Evolutionary conservation across 2,329 filamentous ascomycete genomes (phyloP).

Genomic region (Chrysoporthe puriensis): DNA sequence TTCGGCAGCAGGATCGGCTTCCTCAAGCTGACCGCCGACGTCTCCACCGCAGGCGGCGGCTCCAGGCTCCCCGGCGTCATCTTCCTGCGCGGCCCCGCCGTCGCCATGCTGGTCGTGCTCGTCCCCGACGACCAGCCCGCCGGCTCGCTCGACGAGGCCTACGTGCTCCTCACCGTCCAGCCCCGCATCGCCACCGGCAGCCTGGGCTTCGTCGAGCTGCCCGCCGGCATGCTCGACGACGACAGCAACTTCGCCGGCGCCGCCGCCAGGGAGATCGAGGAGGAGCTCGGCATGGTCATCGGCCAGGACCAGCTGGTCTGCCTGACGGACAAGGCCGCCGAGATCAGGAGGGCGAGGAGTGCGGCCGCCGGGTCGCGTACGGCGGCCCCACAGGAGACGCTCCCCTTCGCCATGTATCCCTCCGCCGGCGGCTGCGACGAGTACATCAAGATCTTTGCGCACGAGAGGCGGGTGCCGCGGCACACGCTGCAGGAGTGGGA

Average conservation of each 20-base stretch:
- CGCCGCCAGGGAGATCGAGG: constrained; percentile 63
- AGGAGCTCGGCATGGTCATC: constrained; percentile 62
- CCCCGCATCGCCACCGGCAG: constrained; percentile 59
- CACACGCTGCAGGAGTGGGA: constrained; percentile 57
- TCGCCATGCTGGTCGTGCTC: constrained; percentile 62
- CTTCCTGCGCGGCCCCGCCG: constrained; percentile 63
- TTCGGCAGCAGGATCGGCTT: constrained; percentile 56
- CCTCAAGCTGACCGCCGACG: constrained; percentile 55
- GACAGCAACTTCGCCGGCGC: constrained; percentile 58
- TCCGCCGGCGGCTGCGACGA: constrained; percentile 65
- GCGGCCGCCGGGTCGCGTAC: too few species aligned
- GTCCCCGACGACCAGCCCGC: constrained; percentile 51
- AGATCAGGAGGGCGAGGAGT: constrained; percentile 45
- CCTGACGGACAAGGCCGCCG: constrained; percentile 44
- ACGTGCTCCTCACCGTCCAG: constrained; percentile 63
- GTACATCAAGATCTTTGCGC: constrained; percentile 60
- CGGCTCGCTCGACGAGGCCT: constrained; percentile 49
- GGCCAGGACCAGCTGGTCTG: constrained; percentile 50
- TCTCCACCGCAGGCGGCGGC: constrained; percentile 52
- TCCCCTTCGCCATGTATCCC: constrained; percentile 58
- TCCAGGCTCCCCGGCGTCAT: constrained; percentile 57
- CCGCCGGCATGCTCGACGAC: constrained; percentile 66
- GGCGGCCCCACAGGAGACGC: constrained; percentile 37
- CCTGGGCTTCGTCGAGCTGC: constrained; percentile 61
- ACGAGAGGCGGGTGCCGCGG: constrained; percentile 56